A percentile compares a stretch with the other conserved stretches of the same genome.
Evolutionary conservation across 164 flowering plant genomes (phyloP).

Genomic region (Aristolochia fimbriata): DNA sequence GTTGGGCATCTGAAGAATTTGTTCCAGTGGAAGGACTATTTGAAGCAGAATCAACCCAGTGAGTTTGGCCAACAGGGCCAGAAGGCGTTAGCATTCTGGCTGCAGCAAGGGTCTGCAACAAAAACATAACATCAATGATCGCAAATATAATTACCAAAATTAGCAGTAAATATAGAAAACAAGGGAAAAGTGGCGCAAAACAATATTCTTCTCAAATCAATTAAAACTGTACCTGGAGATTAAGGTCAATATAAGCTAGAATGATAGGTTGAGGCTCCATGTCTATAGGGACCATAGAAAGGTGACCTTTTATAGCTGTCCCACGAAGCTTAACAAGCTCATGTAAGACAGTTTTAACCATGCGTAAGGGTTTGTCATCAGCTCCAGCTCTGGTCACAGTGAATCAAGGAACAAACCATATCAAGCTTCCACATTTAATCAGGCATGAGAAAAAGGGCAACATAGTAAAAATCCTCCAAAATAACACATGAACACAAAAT

Average conservation of each 20-base stretch:
- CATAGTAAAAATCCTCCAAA: background rate
- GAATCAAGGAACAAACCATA: background rate
- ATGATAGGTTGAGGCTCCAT: constrained; percentile 96
- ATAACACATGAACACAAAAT: background rate
- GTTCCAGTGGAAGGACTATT: constrained; percentile 68
- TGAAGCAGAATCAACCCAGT: constrained; percentile 85
- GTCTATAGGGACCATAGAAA: constrained; percentile 98
- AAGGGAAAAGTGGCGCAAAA: background rate
- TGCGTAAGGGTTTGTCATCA: constrained; percentile 96
- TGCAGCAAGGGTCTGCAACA: constrained; percentile 88
- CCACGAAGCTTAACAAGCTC: constrained; percentile 98
- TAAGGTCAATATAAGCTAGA: constrained; percentile 96
- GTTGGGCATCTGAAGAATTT: constrained; percentile 91
- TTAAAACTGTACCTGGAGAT: constrained; percentile 66
- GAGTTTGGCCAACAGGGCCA: constrained; percentile 83
- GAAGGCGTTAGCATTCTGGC: constrained; percentile 95
- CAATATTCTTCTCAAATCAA: background rate
- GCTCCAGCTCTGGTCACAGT: constrained; percentile 81
- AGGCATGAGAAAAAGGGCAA: background rate
- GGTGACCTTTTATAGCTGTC: constrained; percentile 93
- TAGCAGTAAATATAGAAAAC: background rate
- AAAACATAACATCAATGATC: background rate
- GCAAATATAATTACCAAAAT: background rate
- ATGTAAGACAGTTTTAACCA: constrained; percentile 98
- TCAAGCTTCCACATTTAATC: background rate